Evolutionary conservation across 2,329 filamentous ascomycete species (phyloP).

Genomic region (Trichoderma asperellum): DNA sequence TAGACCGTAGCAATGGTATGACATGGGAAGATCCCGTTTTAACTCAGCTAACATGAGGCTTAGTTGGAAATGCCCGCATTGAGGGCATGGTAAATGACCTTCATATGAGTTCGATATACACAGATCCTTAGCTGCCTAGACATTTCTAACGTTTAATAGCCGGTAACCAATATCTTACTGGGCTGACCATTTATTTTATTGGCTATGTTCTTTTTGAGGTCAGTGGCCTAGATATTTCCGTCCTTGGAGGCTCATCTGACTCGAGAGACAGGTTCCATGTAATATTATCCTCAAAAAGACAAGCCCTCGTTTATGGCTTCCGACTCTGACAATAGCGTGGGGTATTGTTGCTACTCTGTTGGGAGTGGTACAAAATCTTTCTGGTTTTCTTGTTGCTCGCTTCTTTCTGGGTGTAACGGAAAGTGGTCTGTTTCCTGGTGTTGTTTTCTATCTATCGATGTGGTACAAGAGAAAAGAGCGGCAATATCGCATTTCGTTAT

Average conservation of each 20-base stretch:
- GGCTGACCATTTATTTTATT: constrained; percentile 68
- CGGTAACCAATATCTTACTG: constrained; percentile 66
- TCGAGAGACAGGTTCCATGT: constrained; percentile 55
- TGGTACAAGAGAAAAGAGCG: constrained; percentile 60
- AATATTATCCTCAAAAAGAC: constrained; percentile 66
- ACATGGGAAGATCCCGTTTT: constrained; percentile 36
- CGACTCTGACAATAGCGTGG: constrained; percentile 60
- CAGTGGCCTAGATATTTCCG: background rate
- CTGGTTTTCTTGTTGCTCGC: constrained; percentile 56
- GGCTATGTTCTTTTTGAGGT: constrained; percentile 63
- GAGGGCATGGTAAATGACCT: constrained; percentile 58
- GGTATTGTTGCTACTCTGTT: constrained; percentile 56
- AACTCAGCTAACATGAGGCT: constrained; percentile 31
- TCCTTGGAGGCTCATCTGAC: constrained; percentile 9
- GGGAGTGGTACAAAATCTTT: constrained; percentile 54
- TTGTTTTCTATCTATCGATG: constrained; percentile 56
- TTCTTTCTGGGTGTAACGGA: constrained; percentile 62
- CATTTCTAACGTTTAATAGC: constrained; percentile 39
- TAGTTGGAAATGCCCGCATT: constrained; percentile 62
- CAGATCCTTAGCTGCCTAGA: background rate
- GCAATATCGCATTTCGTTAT: constrained; percentile 59
- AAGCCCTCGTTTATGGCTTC: constrained; percentile 60
- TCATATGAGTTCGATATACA: constrained; percentile 51
- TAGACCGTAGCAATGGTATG: constrained; percentile 62
- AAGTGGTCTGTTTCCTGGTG: constrained; percentile 56